These are phyloP conservation scores for Ophiostoma sp. DNA, from an alignment of 2,329 filamentous ascomycete genomes.

Conservation along the genomic window DNA sequence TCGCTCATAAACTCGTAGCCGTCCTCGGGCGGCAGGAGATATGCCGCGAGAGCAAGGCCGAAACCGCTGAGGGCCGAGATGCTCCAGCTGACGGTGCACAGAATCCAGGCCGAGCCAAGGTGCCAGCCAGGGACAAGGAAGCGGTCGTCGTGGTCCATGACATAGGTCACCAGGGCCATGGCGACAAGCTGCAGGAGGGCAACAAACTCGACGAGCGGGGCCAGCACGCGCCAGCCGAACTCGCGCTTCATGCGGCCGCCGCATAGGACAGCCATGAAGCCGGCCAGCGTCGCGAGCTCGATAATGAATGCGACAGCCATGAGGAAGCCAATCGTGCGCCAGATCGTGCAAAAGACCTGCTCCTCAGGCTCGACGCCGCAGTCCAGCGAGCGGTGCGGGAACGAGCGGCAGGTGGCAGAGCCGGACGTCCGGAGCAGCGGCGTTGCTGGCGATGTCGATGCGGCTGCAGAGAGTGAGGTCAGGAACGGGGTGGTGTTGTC, in stretches of 20 bases:
- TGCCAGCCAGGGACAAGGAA: slow-evolving; percentile 77
- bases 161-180: slow-evolving; percentile 77
- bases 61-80: slow-evolving; percentile 50
- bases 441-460: not conserved
- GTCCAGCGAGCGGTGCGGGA: slow-evolving; percentile 59
- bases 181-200: slow-evolving; percentile 66
- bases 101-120: slow-evolving; percentile 72
- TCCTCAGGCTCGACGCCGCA: slow-evolving; percentile 56
- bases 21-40: slow-evolving; percentile 69
- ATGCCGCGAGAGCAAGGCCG: slow-evolving; percentile 61
- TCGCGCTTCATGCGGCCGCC: slow-evolving; percentile 77
- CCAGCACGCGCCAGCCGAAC: slow-evolving; percentile 74
- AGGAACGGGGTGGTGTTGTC: slow-evolving; percentile 34
- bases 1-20: slow-evolving; percentile 52
- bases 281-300: slow-evolving; percentile 73
- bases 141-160: slow-evolving; percentile 75
- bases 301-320: slow-evolving; percentile 80
- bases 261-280: slow-evolving; percentile 68
- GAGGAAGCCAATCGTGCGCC: slow-evolving; percentile 81
- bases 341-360: slow-evolving; percentile 79
- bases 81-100: slow-evolving; percentile 55
- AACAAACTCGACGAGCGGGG: slow-evolving; percentile 59
- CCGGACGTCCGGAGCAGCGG: slow-evolving; percentile 32
- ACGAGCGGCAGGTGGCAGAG: slow-evolving; percentile 56
- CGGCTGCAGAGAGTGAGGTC: not conserved